phyloP scores from a whole-genome alignment of 805 yeast species.

The Saccharomycopsis microspora region DNA sequence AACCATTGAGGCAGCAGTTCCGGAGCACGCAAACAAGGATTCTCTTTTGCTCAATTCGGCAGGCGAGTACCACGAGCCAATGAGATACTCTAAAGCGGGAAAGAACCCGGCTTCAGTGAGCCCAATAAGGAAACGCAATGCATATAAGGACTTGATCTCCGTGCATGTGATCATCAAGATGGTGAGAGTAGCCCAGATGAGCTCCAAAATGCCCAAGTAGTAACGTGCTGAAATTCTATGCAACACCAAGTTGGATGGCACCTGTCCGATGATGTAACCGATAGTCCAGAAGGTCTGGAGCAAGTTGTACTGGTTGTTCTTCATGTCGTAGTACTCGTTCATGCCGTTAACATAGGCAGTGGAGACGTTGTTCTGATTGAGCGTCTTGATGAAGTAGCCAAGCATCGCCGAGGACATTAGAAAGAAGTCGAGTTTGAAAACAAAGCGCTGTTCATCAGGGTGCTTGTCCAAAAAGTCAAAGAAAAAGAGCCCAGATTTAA shows the following conservation, averaged over 20 bases:
- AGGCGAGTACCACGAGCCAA: slow-evolving; percentile 30
- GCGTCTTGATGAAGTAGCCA: slow-evolving; percentile 18
- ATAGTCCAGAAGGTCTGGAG: slow-evolving; percentile 18
- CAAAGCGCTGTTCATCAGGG: slow-evolving; percentile 2
- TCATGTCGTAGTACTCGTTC: neutral
- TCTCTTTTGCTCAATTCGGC: slow-evolving; percentile 26
- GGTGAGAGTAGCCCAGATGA: slow-evolving; percentile 16
- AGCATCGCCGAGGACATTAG: slow-evolving; percentile 1
- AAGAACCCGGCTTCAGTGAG: slow-evolving; percentile 20
- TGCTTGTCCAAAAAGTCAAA: neutral
- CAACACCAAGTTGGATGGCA: slow-evolving; percentile 24
- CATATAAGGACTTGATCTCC: slow-evolving; percentile 29
- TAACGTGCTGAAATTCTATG: slow-evolving; percentile 18
- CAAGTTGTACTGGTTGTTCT: slow-evolving; percentile 13
- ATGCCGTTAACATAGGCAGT: slow-evolving; percentile 33
- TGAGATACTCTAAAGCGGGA: slow-evolving; percentile 28
- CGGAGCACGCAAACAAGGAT: slow-evolving; percentile 24
- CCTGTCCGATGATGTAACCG: slow-evolving; percentile 23
- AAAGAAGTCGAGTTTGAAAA: slow-evolving; percentile 7
- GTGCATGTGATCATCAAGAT: slow-evolving; percentile 17
- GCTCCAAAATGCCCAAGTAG: slow-evolving; percentile 11
- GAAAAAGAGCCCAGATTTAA: too few relatives aligned
- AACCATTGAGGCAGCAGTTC: slow-evolving; percentile 25
- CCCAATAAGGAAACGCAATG: slow-evolving; percentile 25
- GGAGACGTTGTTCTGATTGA: slow-evolving; percentile 29